Evolutionary conservation across 208 protist genomes (phyloP), one percentile per base, ranked within the genome.

Genomic region (Dictyostelium gargantuum): DNA sequence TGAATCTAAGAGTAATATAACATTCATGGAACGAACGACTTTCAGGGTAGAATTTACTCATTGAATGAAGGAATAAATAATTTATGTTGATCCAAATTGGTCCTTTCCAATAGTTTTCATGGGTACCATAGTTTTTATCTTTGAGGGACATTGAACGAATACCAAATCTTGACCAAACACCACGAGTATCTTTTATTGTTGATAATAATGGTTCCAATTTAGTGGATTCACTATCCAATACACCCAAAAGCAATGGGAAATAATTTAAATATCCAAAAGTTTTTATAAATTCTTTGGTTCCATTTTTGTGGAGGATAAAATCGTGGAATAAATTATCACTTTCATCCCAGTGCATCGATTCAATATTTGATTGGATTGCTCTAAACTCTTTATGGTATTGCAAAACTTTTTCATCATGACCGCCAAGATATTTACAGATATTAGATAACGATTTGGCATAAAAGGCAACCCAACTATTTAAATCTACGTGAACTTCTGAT

Each of bases 71-170:
- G 8, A 91, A 77, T 0, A 98, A 63, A 85, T 98, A 98, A 93
- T 98, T 98, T 21, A 98, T 84, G 91, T 98, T 98, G 40, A 98
- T 94, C 97, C 97, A 98, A 35, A 98, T 96, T 1, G 97, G 81
- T 3, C 97, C 97, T 32, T 95, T 84, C 97, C 97, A 98, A 91
- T 98, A 98, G 91, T 98, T 96, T 80, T 97, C 96, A 29, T 86
- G 91, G 17, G 93, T 95, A 44, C 84, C 80, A 61, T 76, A 96
- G 19, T 72, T 66, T 17, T 15, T 35, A 50, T 96, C 93, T 0
- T 63, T 15, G 10, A 77, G 15, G 15, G 85, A 91, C 6, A 95
- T 42, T 40, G 91, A 86, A 40, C 23, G 44, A 32, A 93, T 42
- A 42, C 72, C 77, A 44, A 61, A 73, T 56, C 61, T 77, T 6